These are phyloP conservation scores for Diphasiastrum complanatum DNA, from an alignment of 83 land plant genomes.

Conservation along the genomic window DNA sequence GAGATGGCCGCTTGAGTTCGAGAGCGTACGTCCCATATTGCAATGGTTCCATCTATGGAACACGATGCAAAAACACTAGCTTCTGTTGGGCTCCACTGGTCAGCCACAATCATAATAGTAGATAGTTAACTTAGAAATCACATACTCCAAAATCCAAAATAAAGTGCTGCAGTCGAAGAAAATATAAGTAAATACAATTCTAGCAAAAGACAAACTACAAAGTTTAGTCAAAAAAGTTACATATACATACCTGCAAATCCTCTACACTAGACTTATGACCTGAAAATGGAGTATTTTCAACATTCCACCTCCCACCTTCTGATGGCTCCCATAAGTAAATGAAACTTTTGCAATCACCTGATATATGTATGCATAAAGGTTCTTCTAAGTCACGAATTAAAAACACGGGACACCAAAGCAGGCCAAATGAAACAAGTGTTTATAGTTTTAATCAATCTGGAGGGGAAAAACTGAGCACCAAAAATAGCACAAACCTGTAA, in stretches of 20 bases:
- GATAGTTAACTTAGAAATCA: background rate
- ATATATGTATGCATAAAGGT: too few relatives aligned
- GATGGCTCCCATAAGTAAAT: slow-evolving; percentile 86
- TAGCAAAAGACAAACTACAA: background rate
- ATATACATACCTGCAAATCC: slow-evolving; percentile 78
- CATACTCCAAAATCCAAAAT: too few relatives aligned
- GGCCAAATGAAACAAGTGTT: too few relatives aligned
- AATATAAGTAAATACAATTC: background rate
- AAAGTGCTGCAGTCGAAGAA: background rate
- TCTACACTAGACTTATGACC: slow-evolving; percentile 76
- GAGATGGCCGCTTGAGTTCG: slow-evolving; percentile 51
- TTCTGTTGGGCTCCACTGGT: slow-evolving; percentile 98
- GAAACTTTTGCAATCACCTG: slow-evolving; percentile 82
- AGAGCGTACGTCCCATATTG: slow-evolving; percentile 78
- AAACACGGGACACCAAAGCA: too few relatives aligned
- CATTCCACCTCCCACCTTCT: slow-evolving; percentile 57
- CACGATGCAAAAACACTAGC: slow-evolving; percentile 91
- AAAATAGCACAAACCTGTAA: slow-evolving; percentile 47
- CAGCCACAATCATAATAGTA: background rate
- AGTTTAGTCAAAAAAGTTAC: background rate
- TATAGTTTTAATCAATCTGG: background rate
- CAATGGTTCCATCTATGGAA: slow-evolving; percentile 73
- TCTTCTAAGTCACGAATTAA: too few relatives aligned
- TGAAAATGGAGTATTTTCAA: slow-evolving; percentile 42
- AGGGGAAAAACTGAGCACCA: background rate